Evolutionary conservation across 208 protist species (phyloP), one percentile per base, ranked within the genome.

Genomic region (Crithidia acanthocephali): DNA sequence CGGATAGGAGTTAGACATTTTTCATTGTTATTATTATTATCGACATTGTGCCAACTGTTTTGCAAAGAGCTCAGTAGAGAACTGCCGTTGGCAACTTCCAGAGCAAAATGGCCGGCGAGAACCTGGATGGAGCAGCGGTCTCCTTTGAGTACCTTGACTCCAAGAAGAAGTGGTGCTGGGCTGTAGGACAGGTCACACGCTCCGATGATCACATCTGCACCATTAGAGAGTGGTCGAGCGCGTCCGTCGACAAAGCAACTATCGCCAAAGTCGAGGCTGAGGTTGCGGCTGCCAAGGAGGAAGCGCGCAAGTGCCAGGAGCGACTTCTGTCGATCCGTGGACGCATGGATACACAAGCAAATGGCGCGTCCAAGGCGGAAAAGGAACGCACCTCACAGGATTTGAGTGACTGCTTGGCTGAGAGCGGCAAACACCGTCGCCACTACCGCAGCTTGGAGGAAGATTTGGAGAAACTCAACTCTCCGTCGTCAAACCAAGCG

Each of bases 111-210:
- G 32, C 40, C 10, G 18, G 11, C 35, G 23, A 37, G 20, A 37
- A 16, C 23, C 15, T 70, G 10, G 62, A 76, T 2, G 71, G 71
- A 23, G 66, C 53, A n/a, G 25, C 70, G 30, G 63, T 76, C 33
- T 40, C 56, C 7, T 76, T 69, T 32, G 71, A 76, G 71, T 76
- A 65, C 57, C 48, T 76, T 18, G 71, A 76, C 40, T 13, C 71
- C 5, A 35, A 76, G n/a, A 69, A 45, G 16, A 70, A 70, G 27
- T 76, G 71, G 71, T 52, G 35, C 2, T 76, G 71, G 71, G 27
- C 23, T 27, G 47, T 76, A 27, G 71, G 71, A 0, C 40, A 27
- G 2, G 63, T 76, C 20, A 76, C 48, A 32, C 45, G 28, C 47
- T 27, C 37, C 35, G 71, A 76, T 65, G 56, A 66, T n/a, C 71